Conservation (phyloP, 225 moss, liverwort and hornwort genomes). For the Straminergon stramineum region DNA sequence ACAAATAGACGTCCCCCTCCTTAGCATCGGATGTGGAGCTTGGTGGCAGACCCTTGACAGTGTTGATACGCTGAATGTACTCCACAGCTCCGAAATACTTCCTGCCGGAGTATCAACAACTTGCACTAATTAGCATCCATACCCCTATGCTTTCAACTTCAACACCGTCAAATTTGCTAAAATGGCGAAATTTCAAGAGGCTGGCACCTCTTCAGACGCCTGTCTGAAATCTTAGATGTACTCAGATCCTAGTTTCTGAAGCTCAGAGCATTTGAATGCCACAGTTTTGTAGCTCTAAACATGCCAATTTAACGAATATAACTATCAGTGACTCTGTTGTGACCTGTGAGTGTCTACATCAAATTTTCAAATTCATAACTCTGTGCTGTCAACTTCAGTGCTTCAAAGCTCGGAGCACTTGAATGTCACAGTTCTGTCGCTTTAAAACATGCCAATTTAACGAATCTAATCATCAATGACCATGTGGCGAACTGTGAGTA, state of each 20-base stretch:
- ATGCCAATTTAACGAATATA: not conserved
- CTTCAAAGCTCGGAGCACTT: not conserved
- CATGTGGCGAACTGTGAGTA: too few relatives aligned
- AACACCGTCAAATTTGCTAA: not conserved
- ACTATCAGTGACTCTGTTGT: not conserved
- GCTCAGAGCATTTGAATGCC: not conserved
- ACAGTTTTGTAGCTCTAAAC: not conserved
- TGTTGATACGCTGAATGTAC: slow-evolving; percentile 26
- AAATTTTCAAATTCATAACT: not conserved
- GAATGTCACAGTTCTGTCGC: not conserved
- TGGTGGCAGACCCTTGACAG: slow-evolving; percentile 1
- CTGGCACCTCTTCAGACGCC: not conserved
- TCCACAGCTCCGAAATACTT: slow-evolving; percentile 14
- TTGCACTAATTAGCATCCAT: not conserved
- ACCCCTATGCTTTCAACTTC: not conserved
- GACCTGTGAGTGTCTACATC: not conserved
- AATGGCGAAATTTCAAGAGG: not conserved
- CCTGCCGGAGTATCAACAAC: not conserved
- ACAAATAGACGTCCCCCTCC: not conserved
- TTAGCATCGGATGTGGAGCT: not conserved
- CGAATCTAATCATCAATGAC: not conserved
- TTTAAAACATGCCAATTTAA: not conserved
- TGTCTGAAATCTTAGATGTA: not conserved
- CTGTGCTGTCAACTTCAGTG: not conserved
- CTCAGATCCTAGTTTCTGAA: not conserved